Conservation (phyloP, 2,329 filamentous ascomycete species). For the Acrodontium crateriforme region DNA sequence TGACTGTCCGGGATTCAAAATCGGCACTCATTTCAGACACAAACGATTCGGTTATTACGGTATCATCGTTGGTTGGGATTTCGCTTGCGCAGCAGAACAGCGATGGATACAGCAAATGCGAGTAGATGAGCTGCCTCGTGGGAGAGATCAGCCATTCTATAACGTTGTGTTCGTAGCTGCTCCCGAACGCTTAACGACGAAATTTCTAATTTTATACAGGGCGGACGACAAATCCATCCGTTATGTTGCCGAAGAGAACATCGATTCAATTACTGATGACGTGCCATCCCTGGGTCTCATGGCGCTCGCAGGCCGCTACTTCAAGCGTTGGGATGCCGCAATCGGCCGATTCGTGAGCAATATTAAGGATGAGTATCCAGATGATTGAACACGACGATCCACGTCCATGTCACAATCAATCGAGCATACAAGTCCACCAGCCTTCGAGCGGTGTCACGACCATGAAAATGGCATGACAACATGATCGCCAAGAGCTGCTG, state of each 20-base stretch:
- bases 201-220: constrained; percentile 26
- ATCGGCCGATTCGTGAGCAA: constrained; percentile 70
- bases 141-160: constrained; percentile 61
- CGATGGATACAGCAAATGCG: constrained; percentile 51
- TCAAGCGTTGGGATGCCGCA: constrained; percentile 66
- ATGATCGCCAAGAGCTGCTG: too few species aligned
- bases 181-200: not conserved
- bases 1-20: constrained; percentile 34
- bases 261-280: constrained; percentile 43
- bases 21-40: constrained; percentile 79
- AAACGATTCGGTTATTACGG: constrained; percentile 65
- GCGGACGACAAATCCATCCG: constrained; percentile 54
- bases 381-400: too few species aligned
- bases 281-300: constrained; percentile 46
- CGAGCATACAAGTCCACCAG: too few species aligned
- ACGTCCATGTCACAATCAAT: too few species aligned
- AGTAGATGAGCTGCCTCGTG: constrained; percentile 46
- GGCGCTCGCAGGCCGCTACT: constrained; percentile 65
- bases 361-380: constrained; percentile 46
- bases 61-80: constrained; percentile 79
- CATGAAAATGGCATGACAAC: too few species aligned
- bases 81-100: constrained; percentile 43
- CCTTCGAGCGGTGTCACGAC: too few species aligned
- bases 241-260: constrained; percentile 72
- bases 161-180: constrained; percentile 49